A percentile compares a stretch with the other conserved stretches of the same genome.
Evolutionary conservation across 31 red algal genomes (phyloP).

Genomic region (Endocladia muricata): DNA sequence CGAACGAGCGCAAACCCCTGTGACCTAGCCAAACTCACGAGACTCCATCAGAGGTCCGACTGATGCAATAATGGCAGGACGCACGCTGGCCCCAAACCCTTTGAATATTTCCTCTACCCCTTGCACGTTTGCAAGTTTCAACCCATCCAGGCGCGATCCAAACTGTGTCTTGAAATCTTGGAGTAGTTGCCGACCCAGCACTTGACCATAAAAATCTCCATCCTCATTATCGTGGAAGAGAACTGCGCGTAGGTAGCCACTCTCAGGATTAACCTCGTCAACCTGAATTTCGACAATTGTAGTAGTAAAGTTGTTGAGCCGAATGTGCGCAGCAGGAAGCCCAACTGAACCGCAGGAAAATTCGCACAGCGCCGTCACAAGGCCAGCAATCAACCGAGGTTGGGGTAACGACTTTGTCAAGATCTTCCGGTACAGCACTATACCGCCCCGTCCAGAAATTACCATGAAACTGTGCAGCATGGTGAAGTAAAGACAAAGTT

Average conservation of each 20-base stretch:
- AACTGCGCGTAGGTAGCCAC: conserved; percentile 40
- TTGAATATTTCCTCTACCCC: conserved; percentile 63
- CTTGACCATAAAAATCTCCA: conserved; percentile 52
- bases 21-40: no score
- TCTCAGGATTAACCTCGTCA: conserved; percentile 18
- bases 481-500: no score
- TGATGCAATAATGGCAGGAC: conserved; percentile 42
- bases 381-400: conserved; percentile 68
- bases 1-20: background rate
- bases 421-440: conserved; percentile 63
- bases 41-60: conserved; percentile 57
- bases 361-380: conserved; percentile 63
- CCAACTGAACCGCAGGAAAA: conserved; percentile 54
- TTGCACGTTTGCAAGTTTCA: conserved; percentile 47
- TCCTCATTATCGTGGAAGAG: conserved; percentile 54
- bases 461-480: conserved; percentile 86
- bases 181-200: conserved; percentile 42
- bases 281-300: conserved; percentile 44
- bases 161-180: conserved; percentile 39
- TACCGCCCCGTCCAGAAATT: conserved; percentile 59
- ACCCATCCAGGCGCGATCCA: conserved; percentile 31
- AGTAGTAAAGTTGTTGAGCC: conserved; percentile 45
- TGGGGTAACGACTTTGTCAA: conserved; percentile 48
- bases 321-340: conserved; percentile 38
- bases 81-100: conserved; percentile 36